Conservation (phyloP, 805 yeast species). For the Sungouiozyma intestinalis region DNA sequence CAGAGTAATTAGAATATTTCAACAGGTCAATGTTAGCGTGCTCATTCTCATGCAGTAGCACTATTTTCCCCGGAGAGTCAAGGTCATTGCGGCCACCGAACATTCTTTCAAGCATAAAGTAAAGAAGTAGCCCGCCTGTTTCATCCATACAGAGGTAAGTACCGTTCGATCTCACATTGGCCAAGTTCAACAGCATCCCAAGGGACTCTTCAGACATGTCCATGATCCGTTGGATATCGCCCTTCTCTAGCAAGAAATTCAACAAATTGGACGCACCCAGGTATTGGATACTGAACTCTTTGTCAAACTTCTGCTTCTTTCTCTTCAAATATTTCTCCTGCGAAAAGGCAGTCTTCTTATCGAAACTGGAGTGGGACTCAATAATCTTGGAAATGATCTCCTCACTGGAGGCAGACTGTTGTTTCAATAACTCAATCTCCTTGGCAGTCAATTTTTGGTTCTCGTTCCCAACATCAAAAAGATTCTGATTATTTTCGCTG, state of each 20-base stretch:
- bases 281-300: slow-evolving; percentile 74
- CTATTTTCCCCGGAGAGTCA: slow-evolving; percentile 43
- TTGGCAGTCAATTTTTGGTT: slow-evolving; percentile 64
- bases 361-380: slow-evolving; percentile 75
- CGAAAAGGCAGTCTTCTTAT: slow-evolving; percentile 77
- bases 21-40: slow-evolving; percentile 74
- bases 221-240: slow-evolving; percentile 51
- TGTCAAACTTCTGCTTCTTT: slow-evolving; percentile 82
- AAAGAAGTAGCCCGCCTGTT: slow-evolving; percentile 83
- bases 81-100: slow-evolving; percentile 35
- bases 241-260: slow-evolving; percentile 69
- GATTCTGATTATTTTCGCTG: slow-evolving; percentile 54
- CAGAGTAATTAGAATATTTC: slow-evolving; percentile 53
- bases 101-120: slow-evolving; percentile 86
- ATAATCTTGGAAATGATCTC: slow-evolving; percentile 74
- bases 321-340: slow-evolving; percentile 88
- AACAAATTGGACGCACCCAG: slow-evolving; percentile 61
- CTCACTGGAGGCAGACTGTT: slow-evolving; percentile 59
- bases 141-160: slow-evolving; percentile 82
- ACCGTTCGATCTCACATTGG: slow-evolving; percentile 83
- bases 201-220: slow-evolving; percentile 81
- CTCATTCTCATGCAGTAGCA: slow-evolving; percentile 83
- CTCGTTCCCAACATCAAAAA: slow-evolving; percentile 55
- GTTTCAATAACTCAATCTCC: slow-evolving; percentile 80
- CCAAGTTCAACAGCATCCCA: slow-evolving; percentile 67